Conservation (phyloP, 73 alveolate species). For the Tetrahymena borealis region DNA sequence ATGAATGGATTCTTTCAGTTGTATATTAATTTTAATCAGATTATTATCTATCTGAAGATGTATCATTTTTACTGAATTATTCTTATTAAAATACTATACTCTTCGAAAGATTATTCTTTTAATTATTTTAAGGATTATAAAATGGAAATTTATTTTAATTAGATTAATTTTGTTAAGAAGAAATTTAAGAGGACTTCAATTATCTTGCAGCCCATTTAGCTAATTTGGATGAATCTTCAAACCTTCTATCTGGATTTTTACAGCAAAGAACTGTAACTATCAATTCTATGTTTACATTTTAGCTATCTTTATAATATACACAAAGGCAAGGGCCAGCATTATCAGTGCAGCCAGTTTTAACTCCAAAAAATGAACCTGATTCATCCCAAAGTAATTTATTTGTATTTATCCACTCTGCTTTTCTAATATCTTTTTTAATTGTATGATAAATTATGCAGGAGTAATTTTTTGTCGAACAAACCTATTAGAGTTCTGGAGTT, state of each 20-base stretch:
- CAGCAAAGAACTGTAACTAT: slow-evolving; percentile 24
- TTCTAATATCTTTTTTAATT: slow-evolving; percentile 22
- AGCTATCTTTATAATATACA: slow-evolving; percentile 5
- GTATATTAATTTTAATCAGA: not conserved
- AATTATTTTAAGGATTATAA: not conserved
- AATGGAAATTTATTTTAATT: not conserved
- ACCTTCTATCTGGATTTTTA: slow-evolving; percentile 25
- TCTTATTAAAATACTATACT: not conserved
- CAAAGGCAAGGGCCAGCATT: slow-evolving; percentile 85
- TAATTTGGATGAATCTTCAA: slow-evolving; percentile 31
- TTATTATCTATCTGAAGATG: not conserved
- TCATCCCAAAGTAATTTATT: slow-evolving; percentile 53
- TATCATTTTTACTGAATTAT: not conserved
- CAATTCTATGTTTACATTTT: not conserved
- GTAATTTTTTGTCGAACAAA: slow-evolving; percentile 33
- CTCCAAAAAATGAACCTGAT: slow-evolving; percentile 47
- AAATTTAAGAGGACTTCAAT: not conserved
- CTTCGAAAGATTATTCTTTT: not conserved
- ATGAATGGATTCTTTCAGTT: not conserved
- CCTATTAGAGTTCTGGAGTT: slow-evolving; percentile 13
- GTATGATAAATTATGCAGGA: slow-evolving; percentile 11
- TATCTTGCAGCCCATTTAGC: slow-evolving; percentile 20
- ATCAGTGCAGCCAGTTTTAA: slow-evolving; percentile 81
- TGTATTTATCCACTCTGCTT: slow-evolving; percentile 71
- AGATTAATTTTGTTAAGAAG: not conserved